phyloP scores from a whole-genome alignment of 75 land plant genomes.

The Selaginella moellendorffii region DNA sequence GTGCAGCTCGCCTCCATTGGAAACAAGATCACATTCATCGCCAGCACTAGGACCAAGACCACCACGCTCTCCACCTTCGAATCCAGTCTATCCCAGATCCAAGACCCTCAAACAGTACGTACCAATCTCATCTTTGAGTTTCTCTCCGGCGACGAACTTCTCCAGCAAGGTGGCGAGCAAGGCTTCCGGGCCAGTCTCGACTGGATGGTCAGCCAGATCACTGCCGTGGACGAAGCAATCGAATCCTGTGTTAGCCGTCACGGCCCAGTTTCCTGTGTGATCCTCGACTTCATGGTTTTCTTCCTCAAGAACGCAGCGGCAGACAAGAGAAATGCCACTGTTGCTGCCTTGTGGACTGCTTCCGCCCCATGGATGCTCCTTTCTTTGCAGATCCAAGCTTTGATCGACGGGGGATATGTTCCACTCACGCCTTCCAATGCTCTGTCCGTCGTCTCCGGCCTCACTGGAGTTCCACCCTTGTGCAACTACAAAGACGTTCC shows the following conservation, averaged over 20 bases:
- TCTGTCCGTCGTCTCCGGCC: background rate
- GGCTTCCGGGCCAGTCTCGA: background rate
- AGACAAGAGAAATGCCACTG: background rate
- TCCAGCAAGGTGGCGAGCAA: background rate
- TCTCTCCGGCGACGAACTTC: background rate
- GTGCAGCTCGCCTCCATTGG: background rate
- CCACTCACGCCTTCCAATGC: background rate
- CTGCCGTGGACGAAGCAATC: background rate
- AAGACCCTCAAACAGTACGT: background rate
- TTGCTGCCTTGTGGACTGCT: background rate
- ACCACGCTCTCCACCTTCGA: background rate
- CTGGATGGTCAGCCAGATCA: background rate
- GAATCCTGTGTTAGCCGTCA: background rate
- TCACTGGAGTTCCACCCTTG: background rate
- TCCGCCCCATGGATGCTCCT: background rate
- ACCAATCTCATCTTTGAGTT: background rate
- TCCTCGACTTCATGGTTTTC: background rate
- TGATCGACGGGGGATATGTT: background rate
- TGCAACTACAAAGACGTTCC: background rate
- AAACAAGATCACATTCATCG: background rate
- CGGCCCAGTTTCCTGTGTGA: background rate
- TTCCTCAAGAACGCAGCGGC: background rate
- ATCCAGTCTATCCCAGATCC: background rate
- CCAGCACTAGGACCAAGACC: background rate
- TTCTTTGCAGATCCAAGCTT: background rate